Base-by-base conservation (phyloP, 108 stramenopile genomes). In the Cyclotella distinguenda region DNA sequence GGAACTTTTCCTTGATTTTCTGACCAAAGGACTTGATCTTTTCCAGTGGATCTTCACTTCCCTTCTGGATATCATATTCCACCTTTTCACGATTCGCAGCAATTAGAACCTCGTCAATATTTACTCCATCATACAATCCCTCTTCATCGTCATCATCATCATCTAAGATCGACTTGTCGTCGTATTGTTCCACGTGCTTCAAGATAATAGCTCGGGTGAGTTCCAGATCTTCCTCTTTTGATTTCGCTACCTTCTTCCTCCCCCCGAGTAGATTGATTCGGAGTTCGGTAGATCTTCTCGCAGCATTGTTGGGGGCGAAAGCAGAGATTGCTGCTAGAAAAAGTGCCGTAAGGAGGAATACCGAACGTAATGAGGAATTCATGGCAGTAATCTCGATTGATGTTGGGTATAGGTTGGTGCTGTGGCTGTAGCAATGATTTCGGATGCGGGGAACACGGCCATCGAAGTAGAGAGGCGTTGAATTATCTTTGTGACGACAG, bases 161-260 rank as follows among this genome's bases (percentile, higher is more conserved):
- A 26, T 59, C 64, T n/a, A 58, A 12, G 19, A 39, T 28, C n/a
- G 56, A 25, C 8, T 40, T 39, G 0, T 15, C 9, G 13, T 72
- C 77, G 1, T 22, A 8, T n/a, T 36, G 21, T 52, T 21, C 38
- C 11, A 79, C 55, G 26, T 72, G 69, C 39, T 64, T 65, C 69
- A 80, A 46, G n/a, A 87, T 85, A 39, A 86, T 69, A 50, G 79
- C 77, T 13, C 74, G 80, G 4, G 87, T 88, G 34, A 86, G 42
- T 51, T 87, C 85, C 46, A 91, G 57, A 73, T 91, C 86, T 65
- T 91, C 79, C 60, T 74, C 77, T 39, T 66, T 38, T 34, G 55
- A 52, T 45, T 64, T 70, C 15, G 76, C 76, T 12, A 70, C 45
- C 27, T 66, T 74, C 32, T 39, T 49, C 18, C 25, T 28, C n/a